These are phyloP conservation scores for Neurospora sp. DNA, from an alignment of 495 filamentous ascomycete genomes.

Conservation along the genomic window DNA sequence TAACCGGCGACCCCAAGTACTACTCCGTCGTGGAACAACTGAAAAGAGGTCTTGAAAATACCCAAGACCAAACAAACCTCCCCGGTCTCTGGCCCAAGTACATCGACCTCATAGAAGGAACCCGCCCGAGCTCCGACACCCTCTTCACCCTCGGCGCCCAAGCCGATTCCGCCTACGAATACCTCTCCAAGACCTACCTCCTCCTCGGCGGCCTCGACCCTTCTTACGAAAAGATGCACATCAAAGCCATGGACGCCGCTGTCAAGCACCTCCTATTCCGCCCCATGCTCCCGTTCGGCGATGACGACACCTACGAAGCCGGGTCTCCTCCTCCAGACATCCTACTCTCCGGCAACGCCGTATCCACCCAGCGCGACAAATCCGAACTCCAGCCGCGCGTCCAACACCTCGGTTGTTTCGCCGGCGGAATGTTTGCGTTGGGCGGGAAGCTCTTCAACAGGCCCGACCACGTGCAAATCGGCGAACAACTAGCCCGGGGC, in stretches of 20 bases:
- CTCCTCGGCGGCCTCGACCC: conserved; percentile 30
- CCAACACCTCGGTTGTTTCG: conserved; percentile 60
- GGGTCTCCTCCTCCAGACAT: conserved; percentile 43
- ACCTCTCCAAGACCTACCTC: conserved; percentile 62
- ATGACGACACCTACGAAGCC: background rate
- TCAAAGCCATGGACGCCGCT: conserved; percentile 50
- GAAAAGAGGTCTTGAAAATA: conserved; percentile 58
- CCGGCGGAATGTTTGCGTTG: conserved; percentile 84
- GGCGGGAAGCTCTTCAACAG: conserved; percentile 67
- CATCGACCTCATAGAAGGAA: conserved; percentile 42
- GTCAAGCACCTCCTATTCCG: conserved; percentile 62
- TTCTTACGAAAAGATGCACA: conserved; percentile 32
- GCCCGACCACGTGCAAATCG: conserved; percentile 63
- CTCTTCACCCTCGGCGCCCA: conserved; percentile 59
- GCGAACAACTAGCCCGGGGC: conserved; percentile 71
- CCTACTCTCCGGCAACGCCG: conserved; percentile 47
- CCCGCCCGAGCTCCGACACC: conserved; percentile 17
- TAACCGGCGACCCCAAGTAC: conserved; percentile 71
- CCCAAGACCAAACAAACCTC: conserved; percentile 55
- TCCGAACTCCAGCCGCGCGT: conserved; percentile 25
- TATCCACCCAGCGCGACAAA: conserved; percentile 9
- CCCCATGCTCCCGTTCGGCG: conserved; percentile 42
- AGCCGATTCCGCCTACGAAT: conserved; percentile 81
- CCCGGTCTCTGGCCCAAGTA: conserved; percentile 75
- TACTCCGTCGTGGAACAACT: conserved; percentile 77